Evolutionary conservation across 2,329 filamentous ascomycete species (phyloP).

Genomic region (Dendryphion nanum): DNA sequence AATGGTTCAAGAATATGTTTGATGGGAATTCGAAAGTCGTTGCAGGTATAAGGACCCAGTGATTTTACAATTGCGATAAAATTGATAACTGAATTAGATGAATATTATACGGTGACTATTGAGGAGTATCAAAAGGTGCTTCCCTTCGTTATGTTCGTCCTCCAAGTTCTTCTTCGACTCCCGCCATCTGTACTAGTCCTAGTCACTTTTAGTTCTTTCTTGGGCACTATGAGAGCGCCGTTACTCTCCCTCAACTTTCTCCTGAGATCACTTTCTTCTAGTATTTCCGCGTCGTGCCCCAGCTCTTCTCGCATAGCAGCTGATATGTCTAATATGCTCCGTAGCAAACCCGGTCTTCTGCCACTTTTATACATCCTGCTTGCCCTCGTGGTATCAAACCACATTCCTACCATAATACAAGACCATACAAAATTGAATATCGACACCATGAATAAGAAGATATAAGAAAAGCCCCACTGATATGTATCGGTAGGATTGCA

Average conservation of each 20-base stretch:
- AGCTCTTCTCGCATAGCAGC: conserved; percentile 28
- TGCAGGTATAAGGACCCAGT: too few relatives aligned
- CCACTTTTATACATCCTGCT: conserved; percentile 31
- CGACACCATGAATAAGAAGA: conserved; percentile 34
- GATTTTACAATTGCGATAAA: too few relatives aligned
- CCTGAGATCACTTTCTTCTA: conserved; percentile 24
- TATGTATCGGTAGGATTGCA: conserved; percentile 33
- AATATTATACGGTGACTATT: too few relatives aligned
- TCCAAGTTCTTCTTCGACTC: conserved; percentile 14
- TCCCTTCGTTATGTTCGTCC: conserved; percentile 20
- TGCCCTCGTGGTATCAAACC: conserved; percentile 26
- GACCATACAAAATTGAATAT: conserved; percentile 35
- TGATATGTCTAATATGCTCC: conserved; percentile 27
- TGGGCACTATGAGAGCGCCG: conserved; percentile 22
- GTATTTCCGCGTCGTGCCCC: conserved; percentile 11
- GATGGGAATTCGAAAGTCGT: too few relatives aligned
- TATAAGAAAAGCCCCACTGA: conserved; percentile 37
- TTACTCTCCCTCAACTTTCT: conserved; percentile 17
- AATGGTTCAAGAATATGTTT: too few relatives aligned
- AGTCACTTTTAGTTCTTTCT: conserved; percentile 20
- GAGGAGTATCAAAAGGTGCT: conserved; percentile 26
- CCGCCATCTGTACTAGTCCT: conserved; percentile 12
- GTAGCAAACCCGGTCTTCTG: conserved; percentile 25
- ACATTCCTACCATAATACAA: conserved; percentile 34
- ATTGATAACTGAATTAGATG: too few relatives aligned